Conservation (phyloP, 129 eudicot species). For the Flaveria bidentis region DNA sequence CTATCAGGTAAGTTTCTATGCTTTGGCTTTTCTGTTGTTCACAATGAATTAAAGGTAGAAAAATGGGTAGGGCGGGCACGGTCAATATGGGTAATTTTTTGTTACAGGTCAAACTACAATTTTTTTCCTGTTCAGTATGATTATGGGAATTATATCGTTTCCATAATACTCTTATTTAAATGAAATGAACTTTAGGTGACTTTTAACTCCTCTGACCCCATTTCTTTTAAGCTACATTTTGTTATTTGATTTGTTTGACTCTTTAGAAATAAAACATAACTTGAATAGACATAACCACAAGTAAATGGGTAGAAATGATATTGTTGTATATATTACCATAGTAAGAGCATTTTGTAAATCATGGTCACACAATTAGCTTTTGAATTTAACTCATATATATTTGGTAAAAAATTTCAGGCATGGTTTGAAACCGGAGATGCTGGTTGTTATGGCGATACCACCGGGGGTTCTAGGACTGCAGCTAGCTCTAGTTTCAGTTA, state of each 20-base stretch:
- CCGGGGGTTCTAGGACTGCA: conserved; percentile 68
- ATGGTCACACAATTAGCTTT: conserved; percentile 8
- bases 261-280: neutral
- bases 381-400: conserved; percentile 24
- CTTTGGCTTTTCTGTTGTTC: neutral
- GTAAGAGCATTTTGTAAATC: neutral
- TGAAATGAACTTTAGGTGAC: conserved; percentile 15
- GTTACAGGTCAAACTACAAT: neutral
- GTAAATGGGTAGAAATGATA: neutral
- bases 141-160: neutral
- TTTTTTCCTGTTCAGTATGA: neutral
- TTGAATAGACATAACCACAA: neutral
- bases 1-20: conserved; percentile 62
- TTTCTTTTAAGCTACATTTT: neutral
- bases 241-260: neutral
- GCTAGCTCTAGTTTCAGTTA: conserved; percentile 62
- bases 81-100: neutral
- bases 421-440: conserved; percentile 92
- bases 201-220: neutral
- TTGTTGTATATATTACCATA: conserved; percentile 16
- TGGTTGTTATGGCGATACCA: conserved; percentile 44
- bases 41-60: neutral
- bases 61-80: neutral
- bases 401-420: conserved; percentile 60
- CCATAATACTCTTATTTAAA: neutral